Base-by-base conservation (phyloP, 2,329 filamentous ascomycete genomes). In the Mariannaea elegans region DNA sequence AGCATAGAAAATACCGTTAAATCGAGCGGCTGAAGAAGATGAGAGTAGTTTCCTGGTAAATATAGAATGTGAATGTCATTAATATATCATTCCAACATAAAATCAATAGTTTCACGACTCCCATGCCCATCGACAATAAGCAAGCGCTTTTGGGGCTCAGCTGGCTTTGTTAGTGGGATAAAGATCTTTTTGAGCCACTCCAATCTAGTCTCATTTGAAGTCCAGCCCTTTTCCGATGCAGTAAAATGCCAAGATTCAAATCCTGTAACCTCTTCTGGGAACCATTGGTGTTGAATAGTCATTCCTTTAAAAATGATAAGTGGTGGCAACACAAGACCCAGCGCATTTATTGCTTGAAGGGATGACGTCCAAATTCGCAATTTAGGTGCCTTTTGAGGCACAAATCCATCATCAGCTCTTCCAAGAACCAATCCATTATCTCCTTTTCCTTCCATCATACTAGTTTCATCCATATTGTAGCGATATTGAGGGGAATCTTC, bases 21-120 rank as follows among this genome's bases (percentile, higher is more conserved):
- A 50, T 50, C 47, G 19, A 50, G 47, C 31, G 47, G 32, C 38
- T 50, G 31, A 50, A 50, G 47, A 50, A 50, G 31, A 39, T 50
- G 31, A 50, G 47, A 50, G n/a, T 32, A 50, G 21, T 50, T 31
- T 7, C 7, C 27, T 7, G 27, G 27, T 32, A 47, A 47, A 47
- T 47, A 47, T 14, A 47, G 23, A 23, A 47, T 47, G 14, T 47
- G 23, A 8, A 47, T 47, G 16, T 47, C 44, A 31, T 47, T 47
- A 8, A 27, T 29, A 19, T 16, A 47, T 9, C 44, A 47, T 47
- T 47, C 27, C 44, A 19, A 47, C 44, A 47, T 47, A 47, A 47
- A 47, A 29, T 47, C 44, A n/a, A 47, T 4, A n/a, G 6, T 47
- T 23, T 47, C 44, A 47, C 31, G 44, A 31, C 44, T 47, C n/a